These are phyloP conservation scores for Nematodospora valgi DNA, from an alignment of 805 yeast species.

Conservation along the genomic window DNA sequence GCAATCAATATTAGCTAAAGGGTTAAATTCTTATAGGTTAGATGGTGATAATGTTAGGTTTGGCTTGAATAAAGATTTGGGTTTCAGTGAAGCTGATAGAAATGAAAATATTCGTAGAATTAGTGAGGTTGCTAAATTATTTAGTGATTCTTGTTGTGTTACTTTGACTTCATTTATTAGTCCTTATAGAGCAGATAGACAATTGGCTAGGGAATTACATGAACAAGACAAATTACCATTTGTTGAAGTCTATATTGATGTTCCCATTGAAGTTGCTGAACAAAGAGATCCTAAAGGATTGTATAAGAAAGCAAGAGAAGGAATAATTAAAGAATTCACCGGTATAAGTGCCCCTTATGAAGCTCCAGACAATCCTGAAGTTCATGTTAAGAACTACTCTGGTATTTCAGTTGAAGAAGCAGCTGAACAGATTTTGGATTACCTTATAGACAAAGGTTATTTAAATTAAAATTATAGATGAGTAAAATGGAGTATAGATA, in stretches of 20 bases:
- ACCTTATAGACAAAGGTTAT: constrained; percentile 52
- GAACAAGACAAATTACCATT: constrained; percentile 72
- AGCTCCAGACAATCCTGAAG: constrained; percentile 82
- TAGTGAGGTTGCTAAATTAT: constrained; percentile 88
- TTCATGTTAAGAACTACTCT: constrained; percentile 69
- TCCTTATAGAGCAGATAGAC: constrained; percentile 84
- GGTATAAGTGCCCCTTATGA: constrained; percentile 97
- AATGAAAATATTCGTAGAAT: constrained; percentile 94
- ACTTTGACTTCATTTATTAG: constrained; percentile 90
- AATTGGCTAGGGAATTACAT: constrained; percentile 81
- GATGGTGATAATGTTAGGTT: constrained; percentile 95
- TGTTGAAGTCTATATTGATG: constrained; percentile 89
- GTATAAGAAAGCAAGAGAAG: constrained; percentile 95
- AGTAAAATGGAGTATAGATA: neutral
- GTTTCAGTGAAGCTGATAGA: constrained; percentile 87
- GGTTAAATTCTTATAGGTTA: constrained; percentile 75
- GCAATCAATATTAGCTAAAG: constrained; percentile 67
- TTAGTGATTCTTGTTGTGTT: constrained; percentile 88
- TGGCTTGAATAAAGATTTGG: constrained; percentile 92
- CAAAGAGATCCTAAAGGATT: constrained; percentile 96
- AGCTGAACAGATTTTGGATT: constrained; percentile 67
- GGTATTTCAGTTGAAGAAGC: constrained; percentile 74
- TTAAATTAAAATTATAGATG: constrained; percentile 17
- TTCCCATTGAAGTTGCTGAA: constrained; percentile 92
- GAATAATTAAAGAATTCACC: constrained; percentile 89